Evolutionary conservation across 2,329 filamentous ascomycete species (phyloP).

Genomic region (Diaporthe nobilis): DNA sequence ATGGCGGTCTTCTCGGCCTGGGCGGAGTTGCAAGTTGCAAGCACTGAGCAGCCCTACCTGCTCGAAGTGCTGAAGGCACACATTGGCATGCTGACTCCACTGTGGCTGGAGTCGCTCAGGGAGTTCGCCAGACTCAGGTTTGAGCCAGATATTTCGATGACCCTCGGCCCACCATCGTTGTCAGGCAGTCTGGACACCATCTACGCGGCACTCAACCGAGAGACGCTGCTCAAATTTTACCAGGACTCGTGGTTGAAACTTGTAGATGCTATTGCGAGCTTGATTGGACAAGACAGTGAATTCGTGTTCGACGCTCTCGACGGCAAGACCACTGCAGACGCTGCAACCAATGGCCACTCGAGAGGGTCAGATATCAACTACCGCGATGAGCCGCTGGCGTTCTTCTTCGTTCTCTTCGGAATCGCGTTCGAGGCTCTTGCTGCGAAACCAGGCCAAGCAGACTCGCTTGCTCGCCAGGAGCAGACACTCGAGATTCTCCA

Average conservation of each 20-base stretch:
- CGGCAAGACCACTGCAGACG: conserved; percentile 76
- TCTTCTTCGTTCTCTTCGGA: conserved; percentile 98
- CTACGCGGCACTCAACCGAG: conserved; percentile 93
- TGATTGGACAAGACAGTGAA: conserved; percentile 97
- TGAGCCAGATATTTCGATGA: conserved; percentile 97
- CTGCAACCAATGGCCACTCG: conserved; percentile 63
- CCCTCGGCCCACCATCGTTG: conserved; percentile 82
- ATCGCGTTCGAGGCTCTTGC: conserved; percentile 96
- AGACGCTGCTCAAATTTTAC: conserved; percentile 95
- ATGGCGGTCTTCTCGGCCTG: conserved; percentile 97
- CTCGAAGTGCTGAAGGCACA: conserved; percentile 91
- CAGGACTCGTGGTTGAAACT: conserved; percentile 97
- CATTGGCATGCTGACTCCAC: conserved; percentile 87
- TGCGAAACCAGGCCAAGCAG: conserved; percentile 77
- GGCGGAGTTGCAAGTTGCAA: conserved; percentile 97
- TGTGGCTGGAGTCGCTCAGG: conserved; percentile 93
- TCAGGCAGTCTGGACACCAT: conserved; percentile 93
- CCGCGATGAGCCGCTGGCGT: conserved; percentile 95
- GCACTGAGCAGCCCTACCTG: conserved; percentile 90
- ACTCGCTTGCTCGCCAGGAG: conserved; percentile 78
- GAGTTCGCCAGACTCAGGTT: conserved; percentile 93
- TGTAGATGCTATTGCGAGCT: conserved; percentile 95
- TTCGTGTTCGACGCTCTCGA: conserved; percentile 98
- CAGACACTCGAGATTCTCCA: conserved; percentile 88
- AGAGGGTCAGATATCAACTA: conserved; percentile 93